Percentiles rank a stretch among this genome's conserved stretches.
Conservation (phyloP, 805 yeast genomes). For the Metschnikowia lunata region DNA sequence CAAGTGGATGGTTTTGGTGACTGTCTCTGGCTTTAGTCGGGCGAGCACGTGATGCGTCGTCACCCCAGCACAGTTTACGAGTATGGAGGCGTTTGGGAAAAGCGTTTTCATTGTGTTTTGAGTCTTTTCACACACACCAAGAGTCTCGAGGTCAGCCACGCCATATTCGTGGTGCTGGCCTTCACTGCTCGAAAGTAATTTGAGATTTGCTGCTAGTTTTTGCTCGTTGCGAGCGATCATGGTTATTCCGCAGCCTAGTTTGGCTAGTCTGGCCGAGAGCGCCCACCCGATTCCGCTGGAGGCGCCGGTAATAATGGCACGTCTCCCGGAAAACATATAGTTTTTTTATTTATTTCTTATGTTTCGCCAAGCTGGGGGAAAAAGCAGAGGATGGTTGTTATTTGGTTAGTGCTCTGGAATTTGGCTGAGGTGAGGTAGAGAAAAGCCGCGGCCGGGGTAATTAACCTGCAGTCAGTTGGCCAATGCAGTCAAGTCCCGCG, state of each 20-base stretch:
- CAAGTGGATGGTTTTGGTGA: constrained; percentile 44
- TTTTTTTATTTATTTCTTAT: not conserved
- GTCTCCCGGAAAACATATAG: constrained; percentile 19
- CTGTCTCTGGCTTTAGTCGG: constrained; percentile 36
- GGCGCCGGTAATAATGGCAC: constrained; percentile 65
- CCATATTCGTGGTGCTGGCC: constrained; percentile 29
- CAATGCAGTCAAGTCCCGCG: not conserved
- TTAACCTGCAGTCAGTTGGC: not conserved
- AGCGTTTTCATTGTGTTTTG: constrained; percentile 13
- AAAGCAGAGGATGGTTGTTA: not conserved
- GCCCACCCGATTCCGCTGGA: constrained; percentile 63
- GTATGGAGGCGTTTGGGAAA: constrained; percentile 37
- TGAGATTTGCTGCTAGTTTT: constrained; percentile 22
- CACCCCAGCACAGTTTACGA: constrained; percentile 66
- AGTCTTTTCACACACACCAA: not conserved
- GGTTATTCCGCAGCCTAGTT: constrained; percentile 48
- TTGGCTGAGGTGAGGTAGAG: not conserved
- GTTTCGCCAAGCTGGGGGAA: not conserved
- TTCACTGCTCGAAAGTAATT: constrained; percentile 4
- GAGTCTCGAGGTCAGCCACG: constrained; percentile 28
- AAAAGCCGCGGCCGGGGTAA: not conserved
- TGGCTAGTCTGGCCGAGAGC: constrained; percentile 49
- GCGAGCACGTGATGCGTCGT: constrained; percentile 53
- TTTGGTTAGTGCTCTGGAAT: not conserved
- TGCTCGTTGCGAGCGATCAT: constrained; percentile 47